Evolutionary conservation across 2,329 filamentous ascomycete genomes (phyloP).

Genomic region (Fusarium nelsonii): DNA sequence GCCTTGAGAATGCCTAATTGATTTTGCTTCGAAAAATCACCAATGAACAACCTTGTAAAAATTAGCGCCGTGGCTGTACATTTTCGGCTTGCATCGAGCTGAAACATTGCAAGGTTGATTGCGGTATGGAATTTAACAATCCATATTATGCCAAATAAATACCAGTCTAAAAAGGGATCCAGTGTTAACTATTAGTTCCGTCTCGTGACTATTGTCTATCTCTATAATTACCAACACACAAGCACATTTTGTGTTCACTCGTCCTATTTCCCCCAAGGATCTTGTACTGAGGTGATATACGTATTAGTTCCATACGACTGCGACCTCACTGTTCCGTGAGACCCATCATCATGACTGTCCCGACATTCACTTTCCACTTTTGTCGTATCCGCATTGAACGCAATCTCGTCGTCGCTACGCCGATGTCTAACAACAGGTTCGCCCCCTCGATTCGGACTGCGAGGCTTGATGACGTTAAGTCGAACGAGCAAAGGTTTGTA

Average conservation of each 20-base stretch:
- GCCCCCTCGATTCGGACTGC: not conserved
- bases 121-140: no score
- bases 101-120: not conserved
- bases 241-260: not conserved
- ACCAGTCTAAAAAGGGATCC: no score
- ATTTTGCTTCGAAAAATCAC: not conserved
- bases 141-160: no score
- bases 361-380: not conserved
- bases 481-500: constrained; percentile 20
- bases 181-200: not conserved
- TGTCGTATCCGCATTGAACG: not conserved
- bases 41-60: not conserved
- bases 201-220: no score
- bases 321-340: not conserved
- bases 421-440: not conserved
- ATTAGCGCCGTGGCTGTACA: not conserved
- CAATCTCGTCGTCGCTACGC: constrained; percentile 1
- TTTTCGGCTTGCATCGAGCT: not conserved
- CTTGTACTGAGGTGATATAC: not conserved
- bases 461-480: not conserved
- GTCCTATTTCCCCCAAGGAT: not conserved
- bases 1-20: not conserved
- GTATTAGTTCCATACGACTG: constrained; percentile 19
- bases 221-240: not conserved
- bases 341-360: not conserved